These are phyloP conservation scores for Ascochyta lentis DNA, from an alignment of 2,329 filamentous ascomycete species.

Conservation along the genomic window DNA sequence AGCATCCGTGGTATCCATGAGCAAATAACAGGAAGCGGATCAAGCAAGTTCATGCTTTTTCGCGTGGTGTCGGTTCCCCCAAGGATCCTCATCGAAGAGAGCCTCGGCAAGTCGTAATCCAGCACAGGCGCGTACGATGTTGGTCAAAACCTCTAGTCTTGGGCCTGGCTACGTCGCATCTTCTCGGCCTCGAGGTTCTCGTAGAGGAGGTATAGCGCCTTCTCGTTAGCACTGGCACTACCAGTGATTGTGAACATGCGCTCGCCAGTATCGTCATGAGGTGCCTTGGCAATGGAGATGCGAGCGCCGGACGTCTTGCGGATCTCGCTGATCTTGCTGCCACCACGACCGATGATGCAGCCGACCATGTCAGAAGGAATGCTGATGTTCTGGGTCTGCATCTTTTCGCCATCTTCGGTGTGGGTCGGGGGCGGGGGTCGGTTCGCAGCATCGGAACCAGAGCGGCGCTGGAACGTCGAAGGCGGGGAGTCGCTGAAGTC, in stretches of 20 bases:
- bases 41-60: constrained; percentile 44
- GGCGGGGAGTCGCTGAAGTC: constrained; percentile 89
- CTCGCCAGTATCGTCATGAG: constrained; percentile 96
- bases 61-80: neutral
- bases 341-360: constrained; percentile 95
- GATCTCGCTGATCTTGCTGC: constrained; percentile 98
- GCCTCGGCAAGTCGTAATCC: constrained; percentile 3
- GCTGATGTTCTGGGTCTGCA: constrained; percentile 99
- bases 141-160: constrained; percentile 52
- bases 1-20: constrained; percentile 45
- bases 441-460: constrained; percentile 79
- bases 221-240: constrained; percentile 90
- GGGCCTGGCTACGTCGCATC: constrained; percentile 85
- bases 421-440: constrained; percentile 82
- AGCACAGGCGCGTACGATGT: neutral
- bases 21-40: constrained; percentile 38
- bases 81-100: constrained; percentile 7
- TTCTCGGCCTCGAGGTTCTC: constrained; percentile 99
- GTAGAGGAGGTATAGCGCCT: constrained; percentile 92
- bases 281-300: constrained; percentile 96
- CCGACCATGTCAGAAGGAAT: constrained; percentile 99
- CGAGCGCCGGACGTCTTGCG: constrained; percentile 94
- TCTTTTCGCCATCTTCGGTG: constrained; percentile 95
- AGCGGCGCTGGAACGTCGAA: constrained; percentile 72
- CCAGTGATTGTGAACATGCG: constrained; percentile 99